Percentiles rank a stretch among this genome's conserved stretches.
Evolutionary conservation across 345 rosid genomes (phyloP).

Genomic region (Salix udensis): DNA sequence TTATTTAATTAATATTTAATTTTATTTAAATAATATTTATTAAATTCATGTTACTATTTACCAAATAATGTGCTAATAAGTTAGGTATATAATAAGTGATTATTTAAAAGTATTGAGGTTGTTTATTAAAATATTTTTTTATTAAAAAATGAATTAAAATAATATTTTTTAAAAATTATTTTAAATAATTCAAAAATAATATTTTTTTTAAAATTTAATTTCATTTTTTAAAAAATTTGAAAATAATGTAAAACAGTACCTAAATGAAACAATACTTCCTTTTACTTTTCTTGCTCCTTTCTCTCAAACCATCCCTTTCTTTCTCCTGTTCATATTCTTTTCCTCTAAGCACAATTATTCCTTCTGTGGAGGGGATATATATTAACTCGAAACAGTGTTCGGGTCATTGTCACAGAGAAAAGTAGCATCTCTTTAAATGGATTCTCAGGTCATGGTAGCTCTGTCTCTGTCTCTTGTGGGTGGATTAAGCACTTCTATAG

Average conservation of each 20-base stretch:
- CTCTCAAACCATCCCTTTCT: slow-evolving; percentile 30
- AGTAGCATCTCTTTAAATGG: slow-evolving; percentile 38
- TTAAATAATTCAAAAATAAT: too few species aligned
- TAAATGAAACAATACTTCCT: not conserved
- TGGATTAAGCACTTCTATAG: slow-evolving; percentile 33
- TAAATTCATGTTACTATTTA: too few species aligned
- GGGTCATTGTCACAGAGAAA: not conserved
- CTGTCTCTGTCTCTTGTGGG: slow-evolving; percentile 32
- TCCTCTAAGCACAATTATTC: not conserved
- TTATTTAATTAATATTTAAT: too few species aligned
- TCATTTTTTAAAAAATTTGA: too few species aligned
- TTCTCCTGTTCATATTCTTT: slow-evolving; percentile 3
- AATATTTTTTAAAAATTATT: too few species aligned
- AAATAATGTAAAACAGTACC: too few species aligned
- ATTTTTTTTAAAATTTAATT: too few species aligned
- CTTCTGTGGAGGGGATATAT: slow-evolving; percentile 1
- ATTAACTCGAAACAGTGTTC: not conserved
- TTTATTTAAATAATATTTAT: too few species aligned
- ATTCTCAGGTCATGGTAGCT: slow-evolving; percentile 51
- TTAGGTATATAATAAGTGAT: too few species aligned
- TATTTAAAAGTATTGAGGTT: accelerated
- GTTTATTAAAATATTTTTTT: too few species aligned
- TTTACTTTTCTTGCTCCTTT: not conserved
- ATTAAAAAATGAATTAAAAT: too few species aligned
- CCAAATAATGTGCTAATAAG: too few species aligned